A percentile compares a stretch with the other conserved stretches of the same genome.
phyloP scores from a whole-genome alignment of 768 basidiomycete species.

The Suillus clintonianus region DNA sequence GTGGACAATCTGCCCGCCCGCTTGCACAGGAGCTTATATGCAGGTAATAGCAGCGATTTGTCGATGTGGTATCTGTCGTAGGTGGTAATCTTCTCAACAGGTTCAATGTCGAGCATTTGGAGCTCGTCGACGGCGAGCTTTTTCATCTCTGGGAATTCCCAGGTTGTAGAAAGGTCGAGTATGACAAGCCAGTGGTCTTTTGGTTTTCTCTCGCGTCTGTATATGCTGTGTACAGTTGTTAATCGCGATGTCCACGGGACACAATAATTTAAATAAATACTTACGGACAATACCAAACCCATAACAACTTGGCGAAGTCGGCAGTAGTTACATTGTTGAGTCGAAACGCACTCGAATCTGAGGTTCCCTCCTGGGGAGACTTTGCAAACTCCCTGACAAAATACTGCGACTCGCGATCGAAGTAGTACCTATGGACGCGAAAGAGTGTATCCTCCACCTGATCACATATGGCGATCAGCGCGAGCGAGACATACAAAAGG shows the following conservation, averaged over 20 bases:
- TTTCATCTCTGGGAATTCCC: conserved; percentile 55
- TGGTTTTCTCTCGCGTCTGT: conserved; percentile 48
- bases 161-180: conserved; percentile 52
- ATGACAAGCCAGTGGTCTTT: conserved; percentile 57
- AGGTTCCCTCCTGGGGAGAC: background rate
- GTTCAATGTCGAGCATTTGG: conserved; percentile 44
- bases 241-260: background rate
- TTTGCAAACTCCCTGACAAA: conserved; percentile 29
- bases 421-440: conserved; percentile 6
- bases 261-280: conserved; percentile 8
- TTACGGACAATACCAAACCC: conserved; percentile 60
- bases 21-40: conserved; percentile 41
- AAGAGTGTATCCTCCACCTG: background rate
- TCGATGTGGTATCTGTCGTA: conserved; percentile 59
- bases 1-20: conserved; percentile 51
- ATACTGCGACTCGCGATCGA: conserved; percentile 35
- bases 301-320: conserved; percentile 49
- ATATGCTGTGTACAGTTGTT: conserved; percentile 41
- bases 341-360: conserved; percentile 3
- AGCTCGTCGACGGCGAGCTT: conserved; percentile 56
- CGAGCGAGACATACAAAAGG: too few species aligned
- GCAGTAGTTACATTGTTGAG: conserved; percentile 26
- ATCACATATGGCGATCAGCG: background rate
- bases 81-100: conserved; percentile 54
- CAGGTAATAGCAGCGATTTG: conserved; percentile 45